These are phyloP conservation scores for Trametes pubescens DNA, from an alignment of 1,284 basidiomycete genomes.

Conservation along the genomic window DNA sequence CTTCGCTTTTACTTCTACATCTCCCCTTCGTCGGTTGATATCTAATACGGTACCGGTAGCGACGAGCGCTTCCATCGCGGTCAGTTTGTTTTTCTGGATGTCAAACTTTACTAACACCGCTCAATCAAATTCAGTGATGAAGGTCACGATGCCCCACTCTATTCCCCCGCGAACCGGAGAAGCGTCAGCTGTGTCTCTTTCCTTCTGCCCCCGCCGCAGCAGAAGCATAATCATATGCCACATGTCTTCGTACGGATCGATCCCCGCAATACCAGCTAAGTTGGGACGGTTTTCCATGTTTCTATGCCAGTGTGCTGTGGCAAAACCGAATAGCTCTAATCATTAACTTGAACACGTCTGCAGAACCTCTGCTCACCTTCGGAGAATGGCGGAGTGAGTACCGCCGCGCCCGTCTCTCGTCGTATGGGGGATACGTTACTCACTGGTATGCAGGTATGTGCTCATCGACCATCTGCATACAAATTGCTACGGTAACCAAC, in stretches of 20 bases:
- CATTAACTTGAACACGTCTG: not conserved
- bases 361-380: not conserved
- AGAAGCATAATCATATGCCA: not conserved
- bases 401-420: not conserved
- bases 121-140: not conserved
- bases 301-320: not conserved
- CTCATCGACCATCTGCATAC: too few relatives aligned
- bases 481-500: not conserved
- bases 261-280: not conserved
- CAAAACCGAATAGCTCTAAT: not conserved
- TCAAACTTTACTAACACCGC: not conserved
- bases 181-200: not conserved
- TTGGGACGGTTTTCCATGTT: not conserved
- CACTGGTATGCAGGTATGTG: not conserved
- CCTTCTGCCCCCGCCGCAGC: conserved; percentile 1
- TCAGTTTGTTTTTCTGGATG: too few relatives aligned
- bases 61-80: not conserved
- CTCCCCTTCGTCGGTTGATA: not conserved
- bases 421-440: not conserved
- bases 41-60: not conserved
- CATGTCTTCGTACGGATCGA: conserved; percentile 6
- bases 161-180: conserved; percentile 4
- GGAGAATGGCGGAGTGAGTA: conserved; percentile 15
- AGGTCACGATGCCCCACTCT: conserved; percentile 14
- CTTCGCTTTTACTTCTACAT: too few relatives aligned